A percentile compares a stretch with the other conserved stretches of the same genome.
Evolutionary conservation across 352 stramenopile species (phyloP).

Genomic region (Pilasporangium apinafurcum): DNA sequence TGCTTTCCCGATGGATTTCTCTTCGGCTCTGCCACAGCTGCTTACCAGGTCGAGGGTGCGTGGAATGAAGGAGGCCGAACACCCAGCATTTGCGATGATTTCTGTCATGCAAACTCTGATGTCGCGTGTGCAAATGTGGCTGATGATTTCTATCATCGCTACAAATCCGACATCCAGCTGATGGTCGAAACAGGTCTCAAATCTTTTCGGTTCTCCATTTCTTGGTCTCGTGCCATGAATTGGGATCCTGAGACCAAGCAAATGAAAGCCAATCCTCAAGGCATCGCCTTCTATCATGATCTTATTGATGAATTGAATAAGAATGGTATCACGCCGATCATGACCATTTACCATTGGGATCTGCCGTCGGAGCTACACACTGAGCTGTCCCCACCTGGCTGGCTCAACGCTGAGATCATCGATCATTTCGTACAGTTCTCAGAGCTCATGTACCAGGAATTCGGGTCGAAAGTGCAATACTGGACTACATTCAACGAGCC

Average conservation of each 20-base stretch:
- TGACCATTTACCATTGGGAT: constrained; percentile 96
- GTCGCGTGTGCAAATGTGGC: constrained; percentile 87
- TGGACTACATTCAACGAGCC: constrained; percentile 96
- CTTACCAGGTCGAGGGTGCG: constrained; percentile 93
- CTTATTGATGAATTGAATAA: constrained; percentile 81
- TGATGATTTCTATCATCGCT: constrained; percentile 91
- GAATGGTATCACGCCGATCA: constrained; percentile 78
- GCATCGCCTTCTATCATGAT: constrained; percentile 90
- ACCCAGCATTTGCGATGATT: constrained; percentile 91
- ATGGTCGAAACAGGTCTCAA: constrained; percentile 88
- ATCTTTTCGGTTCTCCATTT: constrained; percentile 89
- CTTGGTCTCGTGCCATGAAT: constrained; percentile 86
- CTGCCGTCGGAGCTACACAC: constrained; percentile 85
- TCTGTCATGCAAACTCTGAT: constrained; percentile 62
- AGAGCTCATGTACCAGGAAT: constrained; percentile 85
- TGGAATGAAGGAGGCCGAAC: constrained; percentile 70
- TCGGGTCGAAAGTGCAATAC: constrained; percentile 87
- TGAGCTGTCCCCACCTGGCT: constrained; percentile 62
- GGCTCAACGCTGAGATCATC: constrained; percentile 47
- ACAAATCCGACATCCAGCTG: constrained; percentile 85
- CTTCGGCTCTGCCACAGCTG: constrained; percentile 84
- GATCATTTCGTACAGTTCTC: constrained; percentile 83
- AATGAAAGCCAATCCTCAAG: constrained; percentile 68
- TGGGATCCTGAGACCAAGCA: constrained; percentile 33
- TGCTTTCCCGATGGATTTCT: constrained; percentile 70